phyloP scores from a whole-genome alignment of 2,329 filamentous ascomycete species.

The Epichloe hybrida region DNA sequence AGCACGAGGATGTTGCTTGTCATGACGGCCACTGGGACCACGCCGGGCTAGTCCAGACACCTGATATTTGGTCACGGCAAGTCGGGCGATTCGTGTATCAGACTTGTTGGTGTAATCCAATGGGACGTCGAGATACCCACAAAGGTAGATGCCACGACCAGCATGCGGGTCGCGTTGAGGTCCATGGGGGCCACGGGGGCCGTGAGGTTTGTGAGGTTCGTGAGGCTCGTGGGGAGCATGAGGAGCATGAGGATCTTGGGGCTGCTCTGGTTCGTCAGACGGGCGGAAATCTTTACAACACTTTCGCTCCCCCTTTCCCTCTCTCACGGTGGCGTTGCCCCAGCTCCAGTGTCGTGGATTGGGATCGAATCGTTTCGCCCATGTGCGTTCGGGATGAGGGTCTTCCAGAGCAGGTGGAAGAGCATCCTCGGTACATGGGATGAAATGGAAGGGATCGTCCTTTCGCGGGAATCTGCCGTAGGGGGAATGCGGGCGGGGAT shows the following conservation, averaged over 20 bases:
- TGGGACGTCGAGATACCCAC: conserved; percentile 34
- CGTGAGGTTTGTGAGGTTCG: neutral
- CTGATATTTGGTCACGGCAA: conserved; percentile 36
- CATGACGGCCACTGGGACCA: neutral
- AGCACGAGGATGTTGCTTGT: conserved; percentile 4
- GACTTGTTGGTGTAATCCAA: conserved; percentile 33
- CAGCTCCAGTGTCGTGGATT: conserved; percentile 33
- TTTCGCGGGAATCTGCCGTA: conserved; percentile 22
- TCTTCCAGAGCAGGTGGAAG: conserved; percentile 29
- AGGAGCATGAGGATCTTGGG: neutral
- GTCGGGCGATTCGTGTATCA: conserved; percentile 28
- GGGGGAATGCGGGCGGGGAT: conserved; percentile 1
- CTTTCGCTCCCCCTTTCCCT: neutral
- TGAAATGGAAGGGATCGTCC: conserved; percentile 32
- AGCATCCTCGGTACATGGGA: conserved; percentile 31
- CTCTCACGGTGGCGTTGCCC: conserved; percentile 17
- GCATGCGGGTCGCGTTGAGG: conserved; percentile 18
- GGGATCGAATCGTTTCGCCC: conserved; percentile 29
- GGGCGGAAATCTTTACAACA: neutral
- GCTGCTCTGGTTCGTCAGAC: neutral
- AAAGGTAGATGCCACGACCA: conserved; percentile 32
- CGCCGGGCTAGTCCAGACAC: conserved; percentile 28
- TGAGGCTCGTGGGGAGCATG: neutral
- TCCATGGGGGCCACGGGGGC: neutral
- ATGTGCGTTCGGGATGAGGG: conserved; percentile 19